Evolutionary conservation across 2,329 filamentous ascomycete genomes (phyloP).

Genomic region (Fusarium coicis): DNA sequence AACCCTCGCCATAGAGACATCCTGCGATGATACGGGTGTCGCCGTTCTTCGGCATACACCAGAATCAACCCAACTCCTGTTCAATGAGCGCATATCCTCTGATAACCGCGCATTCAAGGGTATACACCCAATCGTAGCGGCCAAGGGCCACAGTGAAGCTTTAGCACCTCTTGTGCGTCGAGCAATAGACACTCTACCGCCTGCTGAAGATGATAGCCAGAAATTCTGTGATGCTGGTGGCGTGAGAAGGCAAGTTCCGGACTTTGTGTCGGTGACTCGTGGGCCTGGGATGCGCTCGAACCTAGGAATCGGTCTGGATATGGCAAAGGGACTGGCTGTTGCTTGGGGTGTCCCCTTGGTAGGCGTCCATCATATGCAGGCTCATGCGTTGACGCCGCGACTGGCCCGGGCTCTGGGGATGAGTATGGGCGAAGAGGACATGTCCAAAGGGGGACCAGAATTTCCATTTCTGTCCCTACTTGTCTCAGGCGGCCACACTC

Average conservation of each 20-base stretch:
- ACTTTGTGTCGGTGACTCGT: conserved; percentile 89
- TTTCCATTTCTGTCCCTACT: conserved; percentile 92
- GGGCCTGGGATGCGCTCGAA: conserved; percentile 90
- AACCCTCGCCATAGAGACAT: conserved; percentile 82
- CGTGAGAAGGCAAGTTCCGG: conserved; percentile 62
- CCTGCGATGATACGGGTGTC: conserved; percentile 93
- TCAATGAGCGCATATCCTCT: conserved; percentile 83
- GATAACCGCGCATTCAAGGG: conserved; percentile 80
- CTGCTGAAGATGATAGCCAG: conserved; percentile 7
- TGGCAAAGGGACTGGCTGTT: conserved; percentile 86
- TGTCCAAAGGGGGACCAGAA: conserved; percentile 52
- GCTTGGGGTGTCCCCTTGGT: conserved; percentile 87
- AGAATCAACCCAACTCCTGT: conserved; percentile 69
- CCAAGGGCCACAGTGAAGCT: conserved; percentile 78
- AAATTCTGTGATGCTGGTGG: conserved; percentile 28
- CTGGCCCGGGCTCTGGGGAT: conserved; percentile 72
- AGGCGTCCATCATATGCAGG: conserved; percentile 97
- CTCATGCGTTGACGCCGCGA: conserved; percentile 88
- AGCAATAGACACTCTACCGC: conserved; percentile 67
- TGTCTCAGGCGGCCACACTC: conserved; percentile 91
- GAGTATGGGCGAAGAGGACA: conserved; percentile 27
- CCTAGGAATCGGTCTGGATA: conserved; percentile 80
- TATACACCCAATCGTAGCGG: conserved; percentile 81
- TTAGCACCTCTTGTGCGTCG: conserved; percentile 75
- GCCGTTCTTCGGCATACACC: conserved; percentile 75